Percentiles rank a stretch among this genome's conserved stretches.
Conservation (phyloP, 306 rosid species). For the Mimosa pudica region DNA sequence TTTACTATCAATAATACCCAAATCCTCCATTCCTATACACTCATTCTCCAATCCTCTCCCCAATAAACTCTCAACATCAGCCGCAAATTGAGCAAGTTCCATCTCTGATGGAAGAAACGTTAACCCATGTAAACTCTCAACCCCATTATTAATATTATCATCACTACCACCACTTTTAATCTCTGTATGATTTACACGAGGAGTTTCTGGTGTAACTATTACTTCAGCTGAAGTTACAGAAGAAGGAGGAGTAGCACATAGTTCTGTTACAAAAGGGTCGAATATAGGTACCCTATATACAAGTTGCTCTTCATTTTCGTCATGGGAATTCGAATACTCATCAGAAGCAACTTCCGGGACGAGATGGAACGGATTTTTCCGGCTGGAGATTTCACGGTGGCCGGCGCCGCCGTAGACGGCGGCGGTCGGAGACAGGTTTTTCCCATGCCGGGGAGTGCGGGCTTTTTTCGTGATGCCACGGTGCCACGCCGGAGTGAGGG, state of each 20-base stretch:
- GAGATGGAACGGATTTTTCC: constrained; percentile 47
- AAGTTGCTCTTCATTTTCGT: constrained; percentile 74
- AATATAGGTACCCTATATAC: constrained; percentile 77
- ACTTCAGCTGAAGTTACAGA: constrained; percentile 38
- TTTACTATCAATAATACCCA: constrained; percentile 63
- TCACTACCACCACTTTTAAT: neutral
- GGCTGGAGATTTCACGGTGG: neutral
- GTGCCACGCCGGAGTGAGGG: constrained; percentile 64
- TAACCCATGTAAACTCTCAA: constrained; percentile 46
- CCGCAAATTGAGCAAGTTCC: constrained; percentile 84
- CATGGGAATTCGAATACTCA: constrained; percentile 50
- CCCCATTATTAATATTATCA: constrained; percentile 18
- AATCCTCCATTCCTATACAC: constrained; percentile 77
- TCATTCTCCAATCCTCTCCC: constrained; percentile 71
- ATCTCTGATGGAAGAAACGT: constrained; percentile 55
- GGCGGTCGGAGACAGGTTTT: constrained; percentile 13
- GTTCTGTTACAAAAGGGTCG: constrained; percentile 60
- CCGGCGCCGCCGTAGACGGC: neutral
- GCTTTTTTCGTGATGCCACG: constrained; percentile 68
- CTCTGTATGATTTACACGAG: neutral
- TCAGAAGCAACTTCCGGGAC: constrained; percentile 74
- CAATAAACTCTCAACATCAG: constrained; percentile 86
- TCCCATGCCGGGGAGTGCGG: constrained; percentile 73
- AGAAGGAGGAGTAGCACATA: constrained; percentile 36
- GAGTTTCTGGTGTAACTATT: neutral